These are phyloP conservation scores for Russula olivacea DNA, from an alignment of 768 basidiomycete genomes.

Conservation along the genomic window DNA sequence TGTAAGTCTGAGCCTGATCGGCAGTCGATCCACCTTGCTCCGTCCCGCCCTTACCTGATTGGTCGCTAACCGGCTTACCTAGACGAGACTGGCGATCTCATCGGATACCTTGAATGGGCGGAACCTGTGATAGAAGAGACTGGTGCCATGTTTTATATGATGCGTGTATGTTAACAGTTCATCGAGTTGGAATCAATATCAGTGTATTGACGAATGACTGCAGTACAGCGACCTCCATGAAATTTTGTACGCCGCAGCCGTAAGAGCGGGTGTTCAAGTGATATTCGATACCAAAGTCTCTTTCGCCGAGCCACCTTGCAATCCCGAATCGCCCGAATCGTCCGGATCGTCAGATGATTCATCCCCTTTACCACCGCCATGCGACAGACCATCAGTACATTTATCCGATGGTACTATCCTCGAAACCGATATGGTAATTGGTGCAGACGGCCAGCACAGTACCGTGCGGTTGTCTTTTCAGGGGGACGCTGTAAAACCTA, in stretches of 20 bases:
- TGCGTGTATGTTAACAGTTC: constrained; percentile 11
- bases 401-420: constrained; percentile 21
- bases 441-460: constrained; percentile 25
- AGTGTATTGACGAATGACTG: neutral
- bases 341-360: neutral
- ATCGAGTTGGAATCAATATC: neutral
- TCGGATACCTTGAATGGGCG: constrained; percentile 17
- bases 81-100: constrained; percentile 14
- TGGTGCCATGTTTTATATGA: constrained; percentile 13
- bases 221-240: constrained; percentile 21
- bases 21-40: neutral
- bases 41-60: neutral
- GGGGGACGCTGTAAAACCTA: constrained; percentile 5
- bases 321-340: too few species aligned
- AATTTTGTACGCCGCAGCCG: constrained; percentile 18
- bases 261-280: constrained; percentile 19
- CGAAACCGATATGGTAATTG: constrained; percentile 24
- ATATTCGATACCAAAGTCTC: constrained; percentile 14
- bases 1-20: constrained; percentile 7
- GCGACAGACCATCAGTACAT: constrained; percentile 12
- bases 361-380: neutral
- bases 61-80: neutral
- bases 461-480: constrained; percentile 15
- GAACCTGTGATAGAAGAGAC: constrained; percentile 9
- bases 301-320: constrained; percentile 3